A percentile compares a stretch with the other conserved stretches of the same genome.
phyloP scores from a whole-genome alignment of 257 asterid species.

The Scutellaria baicalensis region DNA sequence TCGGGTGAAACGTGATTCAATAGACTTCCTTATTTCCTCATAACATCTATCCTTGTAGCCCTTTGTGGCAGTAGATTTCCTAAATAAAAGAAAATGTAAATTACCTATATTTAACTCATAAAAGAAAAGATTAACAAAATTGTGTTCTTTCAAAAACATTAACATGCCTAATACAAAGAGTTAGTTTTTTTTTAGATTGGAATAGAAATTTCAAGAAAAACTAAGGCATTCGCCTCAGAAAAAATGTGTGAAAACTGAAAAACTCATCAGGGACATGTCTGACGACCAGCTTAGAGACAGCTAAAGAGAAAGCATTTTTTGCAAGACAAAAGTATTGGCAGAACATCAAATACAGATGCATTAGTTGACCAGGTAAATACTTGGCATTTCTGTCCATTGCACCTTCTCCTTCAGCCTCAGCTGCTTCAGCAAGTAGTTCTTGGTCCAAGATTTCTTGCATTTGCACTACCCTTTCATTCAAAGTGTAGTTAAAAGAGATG shows the following conservation, averaged over 20 bases:
- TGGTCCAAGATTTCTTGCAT: slow-evolving; percentile 89
- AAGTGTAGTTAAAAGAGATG: slow-evolving; percentile 2
- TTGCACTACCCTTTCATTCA: slow-evolving; percentile 67
- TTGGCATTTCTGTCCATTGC: slow-evolving; percentile 62
- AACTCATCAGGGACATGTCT: too few relatives aligned
- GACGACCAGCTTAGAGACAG: too few relatives aligned
- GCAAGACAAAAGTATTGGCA: too few relatives aligned
- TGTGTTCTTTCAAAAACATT: not conserved
- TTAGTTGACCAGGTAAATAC: slow-evolving; percentile 32
- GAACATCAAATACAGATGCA: not conserved
- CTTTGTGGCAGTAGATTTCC: slow-evolving; percentile 69
- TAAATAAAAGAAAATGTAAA: slow-evolving; percentile 11
- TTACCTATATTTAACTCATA: not conserved
- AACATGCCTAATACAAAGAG: not conserved
- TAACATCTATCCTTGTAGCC: slow-evolving; percentile 95
- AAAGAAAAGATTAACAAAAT: not conserved
- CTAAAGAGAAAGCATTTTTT: too few relatives aligned
- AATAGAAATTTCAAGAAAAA: too few relatives aligned
- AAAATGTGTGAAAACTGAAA: too few relatives aligned
- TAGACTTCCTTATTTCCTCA: slow-evolving; percentile 79
- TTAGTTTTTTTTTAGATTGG: not conserved
- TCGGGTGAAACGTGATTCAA: slow-evolving; percentile 74
- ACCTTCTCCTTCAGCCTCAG: slow-evolving; percentile 95
- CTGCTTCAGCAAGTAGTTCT: slow-evolving; percentile 84
- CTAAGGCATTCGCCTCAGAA: too few relatives aligned